Base-by-base conservation (phyloP, 768 basidiomycete species). In the Phaeolepiota aurea region DNA sequence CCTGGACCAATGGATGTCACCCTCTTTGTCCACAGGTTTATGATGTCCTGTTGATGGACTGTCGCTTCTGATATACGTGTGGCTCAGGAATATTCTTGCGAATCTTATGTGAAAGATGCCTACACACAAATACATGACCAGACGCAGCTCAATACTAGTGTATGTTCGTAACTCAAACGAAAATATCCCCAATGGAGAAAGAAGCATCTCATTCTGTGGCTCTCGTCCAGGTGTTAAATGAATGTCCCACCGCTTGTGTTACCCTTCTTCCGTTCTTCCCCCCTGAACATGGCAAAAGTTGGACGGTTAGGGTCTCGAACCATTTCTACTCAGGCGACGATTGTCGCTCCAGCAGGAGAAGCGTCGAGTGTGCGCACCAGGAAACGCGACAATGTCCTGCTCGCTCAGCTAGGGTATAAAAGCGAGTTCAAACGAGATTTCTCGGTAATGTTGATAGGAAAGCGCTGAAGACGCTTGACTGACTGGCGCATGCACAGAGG, bases 371-470 rank as follows among this genome's bases (percentile, higher is more conserved):
- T 13, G 16, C 16, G 12, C 20, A 22, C n/a, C 9, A 38, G 30
- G 19, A 15, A 22, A 19, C 7, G 25, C 5, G 47, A 48, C 15
- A 20, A 45, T 20, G 44, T 38, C 5, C 25, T 48, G 9, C 44
- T 48, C 15, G 76, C 77, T 3, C 48, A 59, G 28, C 66, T 78
- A 12, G 76, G 76, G 3, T 78, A 79, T 51, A 75, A 66, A 55
- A 62, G 65, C 46, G 74, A 77, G 48, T 79, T 78, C 51, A 74
- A 55, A 51, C 68, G 76, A 34, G 74, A 78, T 50, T 79, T 78
- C 54, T 74, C 76, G 39, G 77, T 77, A 46, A 42, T 69, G 28
- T 14, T 35, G 18, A 5, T 14, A 7, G 33, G 18, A 31, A n/a
- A 36, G 22, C 12, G 5, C 14, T 38, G 2, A 22, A 28, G n/a